These are phyloP conservation scores for Cyberlindnera japonica DNA, from an alignment of 805 yeast species.

Conservation along the genomic window DNA sequence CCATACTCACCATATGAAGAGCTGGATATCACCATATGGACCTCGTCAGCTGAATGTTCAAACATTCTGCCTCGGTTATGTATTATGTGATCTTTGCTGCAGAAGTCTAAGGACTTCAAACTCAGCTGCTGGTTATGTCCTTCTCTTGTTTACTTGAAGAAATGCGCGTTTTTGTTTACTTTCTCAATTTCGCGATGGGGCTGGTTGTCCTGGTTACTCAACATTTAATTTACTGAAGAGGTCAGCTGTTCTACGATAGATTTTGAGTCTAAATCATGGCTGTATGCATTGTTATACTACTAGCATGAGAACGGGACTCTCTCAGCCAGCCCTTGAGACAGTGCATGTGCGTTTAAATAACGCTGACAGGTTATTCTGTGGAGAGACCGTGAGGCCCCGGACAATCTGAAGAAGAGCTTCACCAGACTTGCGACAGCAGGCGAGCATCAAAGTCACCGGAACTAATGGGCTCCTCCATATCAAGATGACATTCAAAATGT, in stretches of 20 bases:
- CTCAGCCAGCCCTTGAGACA: conserved; percentile 22
- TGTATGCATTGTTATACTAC: conserved; percentile 25
- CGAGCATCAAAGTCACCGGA: too few relatives aligned
- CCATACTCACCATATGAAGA: background rate
- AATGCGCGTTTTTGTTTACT: conserved; percentile 5
- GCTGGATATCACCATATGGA: background rate
- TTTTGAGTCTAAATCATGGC: too few relatives aligned
- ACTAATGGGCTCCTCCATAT: too few relatives aligned
- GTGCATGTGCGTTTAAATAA: background rate
- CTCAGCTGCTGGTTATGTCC: too few relatives aligned
- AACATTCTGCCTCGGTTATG: background rate
- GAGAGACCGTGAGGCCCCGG: too few relatives aligned
- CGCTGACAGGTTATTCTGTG: background rate
- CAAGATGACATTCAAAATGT: too few relatives aligned
- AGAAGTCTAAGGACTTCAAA: background rate
- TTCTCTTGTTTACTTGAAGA: too few relatives aligned
- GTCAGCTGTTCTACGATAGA: too few relatives aligned
- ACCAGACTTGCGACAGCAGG: too few relatives aligned
- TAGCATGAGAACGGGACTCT: conserved; percentile 16
- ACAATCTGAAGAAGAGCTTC: too few relatives aligned
- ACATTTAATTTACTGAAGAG: too few relatives aligned
- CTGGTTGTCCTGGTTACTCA: conserved; percentile 1
- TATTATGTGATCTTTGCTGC: background rate
- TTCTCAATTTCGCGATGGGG: too few relatives aligned
- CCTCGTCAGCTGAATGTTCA: conserved; percentile 1